Evolutionary conservation across 805 yeast species (phyloP).

Genomic region (Saturnispora zaruensis): DNA sequence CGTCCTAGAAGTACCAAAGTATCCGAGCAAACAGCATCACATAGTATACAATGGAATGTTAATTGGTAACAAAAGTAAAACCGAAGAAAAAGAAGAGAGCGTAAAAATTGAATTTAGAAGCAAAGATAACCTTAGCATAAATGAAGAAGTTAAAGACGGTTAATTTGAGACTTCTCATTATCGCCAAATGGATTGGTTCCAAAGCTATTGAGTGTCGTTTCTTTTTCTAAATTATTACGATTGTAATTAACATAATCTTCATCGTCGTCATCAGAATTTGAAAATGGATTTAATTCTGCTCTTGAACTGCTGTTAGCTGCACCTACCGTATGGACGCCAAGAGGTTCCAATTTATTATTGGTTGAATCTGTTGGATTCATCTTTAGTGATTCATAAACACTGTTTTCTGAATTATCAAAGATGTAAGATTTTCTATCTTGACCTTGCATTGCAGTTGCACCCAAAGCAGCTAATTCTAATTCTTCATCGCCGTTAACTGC

Average conservation of each 20-base stretch:
- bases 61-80: background rate
- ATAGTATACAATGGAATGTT: background rate
- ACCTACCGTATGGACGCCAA: background rate
- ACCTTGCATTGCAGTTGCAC: conserved; percentile 60
- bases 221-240: conserved; percentile 4
- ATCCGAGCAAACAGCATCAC: background rate
- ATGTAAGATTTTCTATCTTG: conserved; percentile 34
- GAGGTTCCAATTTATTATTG: background rate
- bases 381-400: conserved; percentile 7
- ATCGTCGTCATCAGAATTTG: conserved; percentile 7
- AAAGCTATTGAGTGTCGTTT: conserved; percentile 1
- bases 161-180: background rate
- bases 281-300: conserved; percentile 11
- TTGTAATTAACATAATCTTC: conserved; percentile 1
- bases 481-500: conserved; percentile 34
- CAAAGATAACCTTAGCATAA: background rate
- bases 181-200: conserved; percentile 5
- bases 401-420: conserved; percentile 1
- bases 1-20: too few relatives aligned
- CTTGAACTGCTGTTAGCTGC: conserved; percentile 8
- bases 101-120: background rate
- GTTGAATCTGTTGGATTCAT: conserved; percentile 6
- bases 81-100: background rate
- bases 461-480: conserved; percentile 64
- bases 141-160: background rate